A percentile compares a stretch with the other conserved stretches of the same genome.
These are phyloP conservation scores for Xylaria sp. DNA, from an alignment of 2,329 filamentous ascomycete species.

Conservation along the genomic window DNA sequence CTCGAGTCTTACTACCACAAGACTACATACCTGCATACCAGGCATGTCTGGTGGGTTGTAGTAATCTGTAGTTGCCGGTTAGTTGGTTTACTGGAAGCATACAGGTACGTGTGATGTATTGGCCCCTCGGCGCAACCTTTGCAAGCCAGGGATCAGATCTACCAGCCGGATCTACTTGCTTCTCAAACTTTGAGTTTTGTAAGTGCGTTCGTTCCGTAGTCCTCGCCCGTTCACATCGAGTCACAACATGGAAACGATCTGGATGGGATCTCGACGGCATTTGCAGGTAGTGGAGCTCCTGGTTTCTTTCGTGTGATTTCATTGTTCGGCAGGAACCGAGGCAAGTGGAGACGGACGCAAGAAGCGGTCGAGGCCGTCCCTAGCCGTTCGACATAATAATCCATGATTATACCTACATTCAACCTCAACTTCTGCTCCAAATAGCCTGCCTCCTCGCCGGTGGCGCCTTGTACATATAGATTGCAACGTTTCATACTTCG, in stretches of 20 bases:
- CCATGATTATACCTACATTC: conserved; percentile 2
- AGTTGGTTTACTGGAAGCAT: too few species aligned
- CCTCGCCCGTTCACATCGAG: background rate
- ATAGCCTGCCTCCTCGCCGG: too few species aligned
- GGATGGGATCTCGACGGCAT: background rate
- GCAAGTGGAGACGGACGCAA: conserved; percentile 24
- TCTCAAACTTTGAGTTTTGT: background rate
- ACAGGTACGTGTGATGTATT: background rate
- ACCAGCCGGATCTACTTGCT: background rate
- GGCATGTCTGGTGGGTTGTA: too few species aligned
- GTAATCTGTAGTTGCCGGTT: too few species aligned
- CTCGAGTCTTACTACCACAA: too few species aligned
- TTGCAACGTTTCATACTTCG: too few species aligned
- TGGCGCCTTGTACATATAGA: too few species aligned
- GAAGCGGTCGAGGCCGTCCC: conserved; percentile 5
- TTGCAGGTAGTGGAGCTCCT: background rate
- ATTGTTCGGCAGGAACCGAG: conserved; percentile 17
- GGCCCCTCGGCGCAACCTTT: background rate
- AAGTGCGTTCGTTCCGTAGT: background rate
- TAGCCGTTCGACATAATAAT: conserved; percentile 4
- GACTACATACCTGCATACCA: too few species aligned
- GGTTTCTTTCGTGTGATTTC: background rate
- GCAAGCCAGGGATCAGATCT: background rate
- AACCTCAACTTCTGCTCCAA: conserved; percentile 2
- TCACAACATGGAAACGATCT: background rate